Evolutionary conservation across 2,329 filamentous ascomycete genomes (phyloP).

Genomic region (Septoria petroselini): DNA sequence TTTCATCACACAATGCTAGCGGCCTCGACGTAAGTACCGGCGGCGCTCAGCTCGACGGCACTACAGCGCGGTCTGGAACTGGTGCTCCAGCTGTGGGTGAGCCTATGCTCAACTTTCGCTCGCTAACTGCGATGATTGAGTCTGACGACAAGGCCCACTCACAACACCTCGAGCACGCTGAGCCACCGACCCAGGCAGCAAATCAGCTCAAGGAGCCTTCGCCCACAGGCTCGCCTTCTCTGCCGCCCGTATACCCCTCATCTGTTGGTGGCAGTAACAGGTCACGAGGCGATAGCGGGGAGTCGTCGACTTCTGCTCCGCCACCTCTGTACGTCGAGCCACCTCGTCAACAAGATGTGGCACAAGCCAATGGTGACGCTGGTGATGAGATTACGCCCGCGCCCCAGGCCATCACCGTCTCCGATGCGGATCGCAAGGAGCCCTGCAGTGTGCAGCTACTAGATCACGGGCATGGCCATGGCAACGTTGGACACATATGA

Average conservation of each 20-base stretch:
- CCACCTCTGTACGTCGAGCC: conserved; percentile 30
- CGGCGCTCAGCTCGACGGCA: conserved; percentile 16
- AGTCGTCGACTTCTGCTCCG: conserved; percentile 27
- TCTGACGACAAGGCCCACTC: conserved; percentile 49
- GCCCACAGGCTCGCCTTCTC: conserved; percentile 17
- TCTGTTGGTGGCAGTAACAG: conserved; percentile 23
- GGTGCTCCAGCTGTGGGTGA: conserved; percentile 58
- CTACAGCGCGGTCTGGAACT: conserved; percentile 37
- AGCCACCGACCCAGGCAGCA: conserved; percentile 17
- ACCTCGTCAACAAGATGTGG: neutral
- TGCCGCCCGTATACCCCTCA: conserved; percentile 8
- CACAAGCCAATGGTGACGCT: neutral
- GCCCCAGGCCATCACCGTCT: neutral
- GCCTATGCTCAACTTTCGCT: conserved; percentile 87
- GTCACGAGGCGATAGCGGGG: conserved; percentile 32
- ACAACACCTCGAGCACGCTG: conserved; percentile 43
- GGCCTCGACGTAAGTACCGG: conserved; percentile 47
- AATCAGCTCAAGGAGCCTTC: conserved; percentile 27
- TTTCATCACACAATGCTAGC: conserved; percentile 52
- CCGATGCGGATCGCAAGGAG: conserved; percentile 11
- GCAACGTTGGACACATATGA: conserved; percentile 4
- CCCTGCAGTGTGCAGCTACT: conserved; percentile 7
- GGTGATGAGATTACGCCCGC: conserved; percentile 12
- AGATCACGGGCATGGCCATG: conserved; percentile 9
- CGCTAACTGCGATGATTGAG: conserved; percentile 77